Evolutionary conservation across 345 rosid genomes (phyloP), one percentile per base, ranked within the genome.

Genomic region (Geranium rotundifolium): DNA sequence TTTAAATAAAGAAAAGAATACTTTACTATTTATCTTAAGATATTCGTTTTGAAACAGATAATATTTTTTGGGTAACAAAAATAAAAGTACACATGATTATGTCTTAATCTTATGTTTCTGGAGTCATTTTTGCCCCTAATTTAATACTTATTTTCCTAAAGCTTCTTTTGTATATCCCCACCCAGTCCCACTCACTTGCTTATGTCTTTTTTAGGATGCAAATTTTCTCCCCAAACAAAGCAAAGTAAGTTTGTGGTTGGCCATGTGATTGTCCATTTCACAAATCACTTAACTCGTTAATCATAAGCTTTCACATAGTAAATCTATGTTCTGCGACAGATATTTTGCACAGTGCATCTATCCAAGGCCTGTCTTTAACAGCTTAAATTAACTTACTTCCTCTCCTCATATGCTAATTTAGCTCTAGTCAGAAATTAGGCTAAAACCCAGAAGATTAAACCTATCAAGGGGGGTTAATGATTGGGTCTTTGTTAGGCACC

Each of bases 51-150:
- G 27, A 23, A 23, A 23, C 41, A 34, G 41, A 34, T 7, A 31
- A 46, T 46, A 9, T 14, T 46, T 46, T 46, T 46, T 9, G 52
- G 12, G 52, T 46, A 14, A 46, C 14, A 56, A 18, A 19, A 46
- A 18, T 15, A 60, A 8, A 34, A 34, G 41, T 34, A 8, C 0
- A 31, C 65, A 59, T 68, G 67, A 58, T 70, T 73, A 65, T 7
- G 29, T 7, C 19, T 50, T 19, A 54, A 6, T 58, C 46, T 55
- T 17, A 54, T 30, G 54, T 56, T 49, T 19, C 57, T 56, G 15
- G 6, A 46, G 12, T 46, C 6, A 46, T 46, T 46, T 46, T 3
- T 55, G 63, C 23, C 54, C 67, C 57, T 57, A 56, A 20, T 31
- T 64, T 14, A 41, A 49, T 12, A 57, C 29, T 55, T 16, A 23